A percentile compares a stretch with the other conserved stretches of the same genome.
These are phyloP conservation scores for Coniochaeta prunicola DNA, from an alignment of 2,329 filamentous ascomycete genomes.

Conservation along the genomic window DNA sequence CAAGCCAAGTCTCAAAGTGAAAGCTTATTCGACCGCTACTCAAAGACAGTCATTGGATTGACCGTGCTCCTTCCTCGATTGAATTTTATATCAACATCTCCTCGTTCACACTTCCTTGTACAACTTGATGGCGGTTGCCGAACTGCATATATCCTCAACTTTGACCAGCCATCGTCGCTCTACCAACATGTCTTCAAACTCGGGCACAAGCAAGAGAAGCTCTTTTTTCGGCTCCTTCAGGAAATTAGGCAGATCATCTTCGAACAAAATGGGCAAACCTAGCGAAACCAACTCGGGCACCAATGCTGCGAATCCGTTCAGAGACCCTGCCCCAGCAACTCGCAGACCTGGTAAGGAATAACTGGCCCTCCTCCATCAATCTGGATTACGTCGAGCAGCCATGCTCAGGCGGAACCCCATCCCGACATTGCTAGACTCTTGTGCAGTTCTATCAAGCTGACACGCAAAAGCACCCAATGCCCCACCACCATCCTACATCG, in stretches of 20 bases:
- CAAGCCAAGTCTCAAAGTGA: not conserved
- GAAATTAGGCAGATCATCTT: slow-evolving; percentile 18
- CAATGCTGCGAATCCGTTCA: slow-evolving; percentile 9
- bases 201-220: not conserved
- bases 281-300: not conserved
- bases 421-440: no score
- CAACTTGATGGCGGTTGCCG: not conserved
- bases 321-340: slow-evolving; percentile 11
- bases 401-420: no score
- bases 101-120: not conserved
- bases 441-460: slow-evolving; percentile 1
- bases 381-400: no score
- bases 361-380: not conserved
- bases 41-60: not conserved
- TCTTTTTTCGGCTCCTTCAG: slow-evolving; percentile 24
- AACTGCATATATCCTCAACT: not conserved
- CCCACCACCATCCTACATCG: slow-evolving; percentile 26
- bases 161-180: slow-evolving; percentile 1
- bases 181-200: slow-evolving; percentile 14
- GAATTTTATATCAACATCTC: not conserved
- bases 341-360: slow-evolving; percentile 12
- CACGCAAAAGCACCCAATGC: slow-evolving; percentile 18
- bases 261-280: slow-evolving; percentile 15
- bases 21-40: not conserved
- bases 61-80: not conserved